Conservation (phyloP, 2,329 filamentous ascomycete species). For the Calonectria pseudoturangicola region DNA sequence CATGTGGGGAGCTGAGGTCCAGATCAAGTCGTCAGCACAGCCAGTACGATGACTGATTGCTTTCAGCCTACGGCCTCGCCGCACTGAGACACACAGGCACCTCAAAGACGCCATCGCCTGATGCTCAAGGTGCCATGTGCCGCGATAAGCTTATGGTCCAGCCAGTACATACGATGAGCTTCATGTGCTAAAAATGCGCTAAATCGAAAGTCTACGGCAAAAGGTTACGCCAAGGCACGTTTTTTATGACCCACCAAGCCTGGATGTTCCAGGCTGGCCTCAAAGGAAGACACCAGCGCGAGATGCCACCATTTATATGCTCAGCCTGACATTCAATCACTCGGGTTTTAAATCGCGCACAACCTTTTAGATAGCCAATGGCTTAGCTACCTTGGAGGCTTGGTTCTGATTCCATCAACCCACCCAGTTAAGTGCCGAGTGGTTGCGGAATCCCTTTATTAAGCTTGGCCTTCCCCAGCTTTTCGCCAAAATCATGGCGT, state of each 20-base stretch:
- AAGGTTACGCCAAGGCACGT: no score
- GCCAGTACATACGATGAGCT: not conserved
- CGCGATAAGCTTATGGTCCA: not conserved
- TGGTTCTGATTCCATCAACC: not conserved
- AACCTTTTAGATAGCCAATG: not conserved
- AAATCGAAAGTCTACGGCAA: no score
- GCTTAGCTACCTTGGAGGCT: not conserved
- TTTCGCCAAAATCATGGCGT: slow-evolving; percentile 1
- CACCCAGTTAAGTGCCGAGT: not conserved
- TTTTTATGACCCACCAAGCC: no score
- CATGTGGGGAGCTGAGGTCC: slow-evolving; percentile 24
- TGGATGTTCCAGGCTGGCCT: no score
- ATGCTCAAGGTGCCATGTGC: not conserved
- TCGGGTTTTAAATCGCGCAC: not conserved
- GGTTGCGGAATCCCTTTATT: not conserved
- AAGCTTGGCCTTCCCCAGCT: slow-evolving; percentile 2
- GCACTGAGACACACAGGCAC: slow-evolving; percentile 1
- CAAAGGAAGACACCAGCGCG: not conserved
- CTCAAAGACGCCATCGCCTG: not conserved
- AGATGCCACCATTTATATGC: not conserved
- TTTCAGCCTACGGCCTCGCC: slow-evolving; percentile 14
- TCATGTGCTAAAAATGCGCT: not conserved
- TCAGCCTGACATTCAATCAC: no score
- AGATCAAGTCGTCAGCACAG: slow-evolving; percentile 26
- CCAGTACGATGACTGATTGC: not conserved